Base-by-base conservation (phyloP, 129 eudicot genomes). In the Saposhnikovia divaricata region DNA sequence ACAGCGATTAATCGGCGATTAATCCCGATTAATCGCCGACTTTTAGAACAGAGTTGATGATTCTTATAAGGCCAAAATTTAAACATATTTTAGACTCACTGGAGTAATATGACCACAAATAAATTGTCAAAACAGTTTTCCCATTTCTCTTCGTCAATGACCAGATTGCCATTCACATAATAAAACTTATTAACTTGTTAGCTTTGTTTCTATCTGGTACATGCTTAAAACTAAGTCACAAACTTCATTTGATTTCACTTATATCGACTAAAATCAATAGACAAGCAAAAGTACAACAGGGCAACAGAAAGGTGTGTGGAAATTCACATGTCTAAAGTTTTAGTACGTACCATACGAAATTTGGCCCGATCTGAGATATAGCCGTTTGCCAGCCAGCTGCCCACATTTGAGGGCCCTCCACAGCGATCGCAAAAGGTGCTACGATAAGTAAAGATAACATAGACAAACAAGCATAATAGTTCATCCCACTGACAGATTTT, bases 381-480 rank as follows among this genome's bases (percentile, higher is more conserved):
- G 89, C 89, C 3, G 83, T 83, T 84, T 80, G 87, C 91, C 87
- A 88, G 66, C 91, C 89, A 61, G 85, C 89, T 71, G 86, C 87
- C 91, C 92, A 88, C 80, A 88, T 74, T 82, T 84, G 89, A 27
- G 88, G 92, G 78, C 89, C 92, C 78, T 88, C 92, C 77, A 88
- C 84, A 68, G 88, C 92, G 71, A 88, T 81, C 45, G 89, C 81
- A 68, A 88, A 86, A 27, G 89, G 89, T 78, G 92, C 84, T 75
- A 88, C 74, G 43, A 88, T 78, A 81, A 88, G 70, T 37, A 88
- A 80, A 37, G 89, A 88, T 76, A 88, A 81, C 78, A 88, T 88
- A n/a, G 91, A 88, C 48, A 88, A 83, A 77, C 91, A 88, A 65
- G 91, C 91, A 50, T 88, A 88, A 79, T 85, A 88, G 82, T 88